These are phyloP conservation scores for Thalassiosira livingstoniorum DNA, from an alignment of 352 stramenopile genomes.

Conservation along the genomic window DNA sequence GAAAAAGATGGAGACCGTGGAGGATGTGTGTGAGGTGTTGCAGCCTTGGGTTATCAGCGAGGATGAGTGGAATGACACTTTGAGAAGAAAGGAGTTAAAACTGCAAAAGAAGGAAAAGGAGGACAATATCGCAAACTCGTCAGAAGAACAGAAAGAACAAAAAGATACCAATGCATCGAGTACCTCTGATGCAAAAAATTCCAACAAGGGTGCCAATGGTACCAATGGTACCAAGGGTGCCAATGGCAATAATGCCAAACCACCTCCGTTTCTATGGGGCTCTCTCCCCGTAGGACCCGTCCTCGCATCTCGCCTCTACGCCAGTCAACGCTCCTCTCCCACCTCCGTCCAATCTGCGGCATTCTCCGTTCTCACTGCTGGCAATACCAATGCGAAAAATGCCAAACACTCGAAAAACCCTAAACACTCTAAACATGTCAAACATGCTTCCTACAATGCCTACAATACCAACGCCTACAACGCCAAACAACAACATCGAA, in stretches of 20 bases:
- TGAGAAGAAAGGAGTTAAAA: no score
- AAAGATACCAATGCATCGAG: no score
- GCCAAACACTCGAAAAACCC: not conserved
- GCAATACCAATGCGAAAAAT: constrained; percentile 9
- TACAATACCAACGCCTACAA: not conserved
- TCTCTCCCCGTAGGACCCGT: constrained; percentile 66
- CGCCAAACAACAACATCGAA: constrained; percentile 11
- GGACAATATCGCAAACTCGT: constrained; percentile 8
- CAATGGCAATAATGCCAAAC: not conserved
- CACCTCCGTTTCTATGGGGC: constrained; percentile 67
- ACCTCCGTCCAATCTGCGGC: constrained; percentile 70
- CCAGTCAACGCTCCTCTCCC: constrained; percentile 39
- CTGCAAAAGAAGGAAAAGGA: constrained; percentile 3
- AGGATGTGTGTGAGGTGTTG: constrained; percentile 42
- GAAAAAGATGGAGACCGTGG: not conserved
- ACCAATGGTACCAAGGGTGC: not conserved
- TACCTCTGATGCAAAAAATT: not conserved
- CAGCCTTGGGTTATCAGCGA: constrained; percentile 21
- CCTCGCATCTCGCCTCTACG: constrained; percentile 46
- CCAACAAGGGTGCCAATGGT: not conserved
- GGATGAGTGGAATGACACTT: not conserved
- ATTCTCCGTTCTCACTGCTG: constrained; percentile 60
- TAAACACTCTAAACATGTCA: not conserved
- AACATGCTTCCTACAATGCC: no score
- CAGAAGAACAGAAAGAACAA: no score